Percentiles rank a stretch among this genome's conserved stretches.
Evolutionary conservation across 768 basidiomycete genomes (phyloP).

Genomic region (Suillus subalutaceus): DNA sequence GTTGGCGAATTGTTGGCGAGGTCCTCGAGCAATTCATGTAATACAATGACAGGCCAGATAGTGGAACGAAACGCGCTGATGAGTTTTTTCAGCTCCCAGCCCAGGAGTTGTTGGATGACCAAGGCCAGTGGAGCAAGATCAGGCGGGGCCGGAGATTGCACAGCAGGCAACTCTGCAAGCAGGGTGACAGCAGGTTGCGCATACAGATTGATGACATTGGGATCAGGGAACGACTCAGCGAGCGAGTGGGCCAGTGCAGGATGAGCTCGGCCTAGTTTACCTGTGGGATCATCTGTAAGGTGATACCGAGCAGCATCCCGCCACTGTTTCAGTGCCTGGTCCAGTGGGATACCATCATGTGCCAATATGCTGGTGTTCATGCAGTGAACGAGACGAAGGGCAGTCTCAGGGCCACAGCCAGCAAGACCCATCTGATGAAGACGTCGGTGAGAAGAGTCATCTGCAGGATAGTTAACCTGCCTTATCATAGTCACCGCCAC

Average conservation of each 20-base stretch:
- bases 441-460: neutral
- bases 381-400: neutral
- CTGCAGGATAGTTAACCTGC: neutral
- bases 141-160: neutral
- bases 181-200: neutral
- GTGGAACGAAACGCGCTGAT: neutral
- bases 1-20: neutral
- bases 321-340: neutral
- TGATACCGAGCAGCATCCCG: neutral
- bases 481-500: neutral
- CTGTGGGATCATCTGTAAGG: neutral
- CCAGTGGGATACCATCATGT: neutral
- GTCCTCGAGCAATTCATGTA: neutral
- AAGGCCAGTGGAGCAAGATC: neutral
- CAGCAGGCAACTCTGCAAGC: neutral
- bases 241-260: neutral
- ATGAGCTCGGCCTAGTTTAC: neutral
- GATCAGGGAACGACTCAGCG: neutral
- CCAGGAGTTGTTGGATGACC: neutral
- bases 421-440: neutral
- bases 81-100: neutral
- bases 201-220: neutral
- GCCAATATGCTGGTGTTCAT: neutral
- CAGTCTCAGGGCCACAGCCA: neutral
- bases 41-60: neutral